Evolutionary conservation across 2,329 filamentous ascomycete genomes (phyloP).

Genomic region (Neobulgaria alba): DNA sequence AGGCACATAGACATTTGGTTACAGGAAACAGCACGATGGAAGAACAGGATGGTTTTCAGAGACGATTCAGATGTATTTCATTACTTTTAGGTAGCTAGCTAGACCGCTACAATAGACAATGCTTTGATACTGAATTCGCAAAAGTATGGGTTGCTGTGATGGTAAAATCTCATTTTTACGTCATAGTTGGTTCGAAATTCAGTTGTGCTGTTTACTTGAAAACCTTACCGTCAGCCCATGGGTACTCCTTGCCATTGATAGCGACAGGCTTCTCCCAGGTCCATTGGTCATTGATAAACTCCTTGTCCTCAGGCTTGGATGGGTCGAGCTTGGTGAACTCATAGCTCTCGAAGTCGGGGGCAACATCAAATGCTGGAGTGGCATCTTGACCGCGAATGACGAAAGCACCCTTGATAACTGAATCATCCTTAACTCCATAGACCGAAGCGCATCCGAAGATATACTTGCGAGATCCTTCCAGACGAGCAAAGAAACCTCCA

Average conservation of each 20-base stretch:
- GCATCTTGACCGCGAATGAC: slow-evolving; percentile 87
- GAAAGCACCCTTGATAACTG: slow-evolving; percentile 87
- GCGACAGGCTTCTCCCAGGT: slow-evolving; percentile 79
- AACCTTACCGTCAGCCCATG: slow-evolving; percentile 88
- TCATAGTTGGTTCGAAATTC: too few species aligned
- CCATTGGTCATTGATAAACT: slow-evolving; percentile 83
- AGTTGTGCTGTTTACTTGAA: slow-evolving; percentile 99
- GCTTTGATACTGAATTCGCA: too few species aligned
- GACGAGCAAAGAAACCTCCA: slow-evolving; percentile 93
- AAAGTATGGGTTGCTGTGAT: too few species aligned
- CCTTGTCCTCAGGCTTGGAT: slow-evolving; percentile 72
- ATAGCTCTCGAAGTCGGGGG: slow-evolving; percentile 96
- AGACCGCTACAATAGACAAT: too few species aligned
- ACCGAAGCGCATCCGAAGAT: slow-evolving; percentile 87
- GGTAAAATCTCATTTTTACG: too few species aligned
- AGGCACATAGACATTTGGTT: neutral
- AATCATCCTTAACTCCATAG: slow-evolving; percentile 82
- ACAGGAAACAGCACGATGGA: neutral
- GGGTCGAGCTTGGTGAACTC: slow-evolving; percentile 93
- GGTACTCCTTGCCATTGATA: slow-evolving; percentile 79
- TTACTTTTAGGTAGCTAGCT: neutral
- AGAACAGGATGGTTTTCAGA: neutral
- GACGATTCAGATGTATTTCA: neutral
- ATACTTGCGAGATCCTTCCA: slow-evolving; percentile 97
- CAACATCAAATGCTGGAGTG: slow-evolving; percentile 85